phyloP scores from a whole-genome alignment of 208 protist species.

The Plasmodiophora brassicae region DNA sequence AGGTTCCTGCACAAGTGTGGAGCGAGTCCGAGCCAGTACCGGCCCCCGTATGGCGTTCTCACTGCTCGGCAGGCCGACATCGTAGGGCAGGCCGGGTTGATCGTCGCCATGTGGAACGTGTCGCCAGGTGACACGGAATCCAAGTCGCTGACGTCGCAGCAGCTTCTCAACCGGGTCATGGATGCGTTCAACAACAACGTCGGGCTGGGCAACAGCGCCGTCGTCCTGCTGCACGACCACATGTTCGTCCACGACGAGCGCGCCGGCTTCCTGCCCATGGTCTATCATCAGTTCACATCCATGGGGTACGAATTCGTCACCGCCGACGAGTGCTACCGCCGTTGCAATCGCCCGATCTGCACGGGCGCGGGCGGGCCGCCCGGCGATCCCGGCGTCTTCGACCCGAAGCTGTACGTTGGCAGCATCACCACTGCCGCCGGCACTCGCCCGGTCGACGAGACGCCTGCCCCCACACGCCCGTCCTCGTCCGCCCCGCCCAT shows the following conservation, averaged over 20 bases:
- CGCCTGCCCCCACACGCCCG: too few species aligned
- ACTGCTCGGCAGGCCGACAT: not conserved
- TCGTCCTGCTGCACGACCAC: not conserved
- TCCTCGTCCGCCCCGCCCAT: too few species aligned
- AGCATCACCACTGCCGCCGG: too few species aligned
- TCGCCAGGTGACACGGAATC: not conserved
- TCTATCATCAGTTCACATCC: not conserved
- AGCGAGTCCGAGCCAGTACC: not conserved
- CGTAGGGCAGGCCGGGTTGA: not conserved
- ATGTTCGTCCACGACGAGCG: not conserved
- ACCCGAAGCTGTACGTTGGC: too few species aligned
- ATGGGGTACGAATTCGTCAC: constrained; percentile 10
- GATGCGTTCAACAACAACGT: not conserved
- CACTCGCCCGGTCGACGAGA: too few species aligned
- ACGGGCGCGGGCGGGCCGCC: not conserved
- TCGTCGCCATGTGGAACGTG: not conserved
- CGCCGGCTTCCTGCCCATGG: not conserved
- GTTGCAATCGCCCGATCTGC: not conserved
- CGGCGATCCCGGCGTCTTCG: too few species aligned
- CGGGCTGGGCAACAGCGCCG: not conserved
- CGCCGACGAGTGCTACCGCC: not conserved
- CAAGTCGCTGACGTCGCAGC: not conserved
- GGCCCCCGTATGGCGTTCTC: not conserved
- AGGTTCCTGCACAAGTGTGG: not conserved
- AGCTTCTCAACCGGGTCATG: not conserved